Conservation (phyloP, 495 filamentous ascomycete species). For the Chaetomium tenue region DNA sequence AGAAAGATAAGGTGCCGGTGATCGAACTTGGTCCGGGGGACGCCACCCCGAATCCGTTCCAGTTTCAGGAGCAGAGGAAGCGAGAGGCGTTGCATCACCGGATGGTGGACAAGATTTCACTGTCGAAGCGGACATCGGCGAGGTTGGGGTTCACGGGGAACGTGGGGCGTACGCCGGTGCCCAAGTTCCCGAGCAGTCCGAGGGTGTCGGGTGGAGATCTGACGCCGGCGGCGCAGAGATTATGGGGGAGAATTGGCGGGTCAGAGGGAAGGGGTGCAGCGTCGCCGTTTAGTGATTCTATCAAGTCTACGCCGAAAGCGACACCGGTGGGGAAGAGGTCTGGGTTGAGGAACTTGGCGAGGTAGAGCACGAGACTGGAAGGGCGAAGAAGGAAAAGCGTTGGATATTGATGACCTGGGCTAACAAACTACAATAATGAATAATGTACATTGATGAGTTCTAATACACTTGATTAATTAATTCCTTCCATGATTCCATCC, state of each 20-base stretch:
- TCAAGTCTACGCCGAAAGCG: constrained; percentile 35
- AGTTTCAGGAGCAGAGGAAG: constrained; percentile 69
- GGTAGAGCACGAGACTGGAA: constrained; percentile 6
- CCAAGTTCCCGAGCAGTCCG: constrained; percentile 75
- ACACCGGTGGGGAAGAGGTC: constrained; percentile 31
- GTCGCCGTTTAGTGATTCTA: constrained; percentile 47
- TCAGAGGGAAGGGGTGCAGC: constrained; percentile 48
- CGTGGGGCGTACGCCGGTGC: constrained; percentile 60
- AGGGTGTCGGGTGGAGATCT: constrained; percentile 54
- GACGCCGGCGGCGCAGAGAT: constrained; percentile 77
- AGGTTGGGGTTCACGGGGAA: constrained; percentile 53
- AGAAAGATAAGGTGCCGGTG: constrained; percentile 20
- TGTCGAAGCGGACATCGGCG: constrained; percentile 60
- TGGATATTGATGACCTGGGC: constrained; percentile 25
- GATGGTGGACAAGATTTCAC: constrained; percentile 83
- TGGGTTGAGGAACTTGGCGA: constrained; percentile 28
- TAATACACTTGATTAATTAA: background rate
- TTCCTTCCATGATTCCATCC: background rate
- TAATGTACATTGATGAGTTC: background rate
- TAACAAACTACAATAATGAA: background rate
- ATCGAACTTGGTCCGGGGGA: constrained; percentile 60
- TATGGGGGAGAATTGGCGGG: constrained; percentile 67
- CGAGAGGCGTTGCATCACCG: constrained; percentile 82
- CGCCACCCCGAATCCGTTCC: constrained; percentile 74
- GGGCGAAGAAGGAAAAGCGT: background rate